These are phyloP conservation scores for Colletotrichum lupini DNA, from an alignment of 2,329 filamentous ascomycete genomes.

Conservation along the genomic window DNA sequence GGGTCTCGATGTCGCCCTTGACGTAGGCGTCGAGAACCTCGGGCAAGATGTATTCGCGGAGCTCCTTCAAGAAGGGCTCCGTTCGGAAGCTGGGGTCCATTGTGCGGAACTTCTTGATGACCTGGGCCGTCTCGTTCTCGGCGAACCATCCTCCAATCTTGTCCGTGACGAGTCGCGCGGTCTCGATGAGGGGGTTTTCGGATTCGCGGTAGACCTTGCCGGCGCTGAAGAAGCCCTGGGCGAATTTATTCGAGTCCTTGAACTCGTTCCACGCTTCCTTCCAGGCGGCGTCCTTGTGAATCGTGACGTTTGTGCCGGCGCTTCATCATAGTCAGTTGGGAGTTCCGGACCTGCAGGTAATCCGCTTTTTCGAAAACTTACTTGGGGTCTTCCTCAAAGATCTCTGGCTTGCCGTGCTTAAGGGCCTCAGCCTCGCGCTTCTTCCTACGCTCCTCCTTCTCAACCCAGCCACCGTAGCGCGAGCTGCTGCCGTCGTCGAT, in stretches of 20 bases:
- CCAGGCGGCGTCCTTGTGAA: constrained; percentile 98
- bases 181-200: constrained; percentile 94
- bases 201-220: constrained; percentile 94
- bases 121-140: constrained; percentile 96
- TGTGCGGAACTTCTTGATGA: constrained; percentile 96
- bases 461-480: constrained; percentile 94
- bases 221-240: constrained; percentile 88
- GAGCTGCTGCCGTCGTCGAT: constrained; percentile 98
- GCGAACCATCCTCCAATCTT: constrained; percentile 95
- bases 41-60: constrained; percentile 97
- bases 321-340: constrained; percentile 61
- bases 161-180: constrained; percentile 93
- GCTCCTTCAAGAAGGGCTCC: constrained; percentile 93
- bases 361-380: constrained; percentile 61
- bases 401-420: constrained; percentile 58
- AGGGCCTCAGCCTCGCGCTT: constrained; percentile 80
- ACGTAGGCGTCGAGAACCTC: constrained; percentile 98
- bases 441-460: constrained; percentile 92
- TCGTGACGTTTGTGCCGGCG: constrained; percentile 90
- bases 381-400: constrained; percentile 87
- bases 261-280: constrained; percentile 99
- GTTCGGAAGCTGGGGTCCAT: constrained; percentile 97
- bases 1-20: constrained; percentile 89
- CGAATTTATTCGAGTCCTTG: constrained; percentile 87
- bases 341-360: neutral